Evolutionary conservation across 352 stramenopile genomes (phyloP), one percentile per base, ranked within the genome.

Genomic region (Pseudoperonospora humuli): DNA sequence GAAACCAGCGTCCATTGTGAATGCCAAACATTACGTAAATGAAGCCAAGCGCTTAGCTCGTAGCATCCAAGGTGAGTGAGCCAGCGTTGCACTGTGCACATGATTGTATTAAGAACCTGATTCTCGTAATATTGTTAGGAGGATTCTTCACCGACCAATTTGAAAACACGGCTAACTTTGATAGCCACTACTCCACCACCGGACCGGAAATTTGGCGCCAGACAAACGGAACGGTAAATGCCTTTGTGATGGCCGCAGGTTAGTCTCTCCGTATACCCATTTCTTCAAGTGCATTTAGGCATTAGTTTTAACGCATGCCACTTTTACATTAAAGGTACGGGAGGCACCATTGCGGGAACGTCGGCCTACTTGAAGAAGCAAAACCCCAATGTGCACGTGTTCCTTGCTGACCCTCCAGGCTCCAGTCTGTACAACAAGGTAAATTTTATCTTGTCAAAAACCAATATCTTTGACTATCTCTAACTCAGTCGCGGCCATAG

Each of bases 91-190:
- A 11, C 27, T 13, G 17, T 39, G 11, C n/a, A 11, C 15, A 9
- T 49, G 14, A 8, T 42, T 27, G 48, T 28, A 0, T 7, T 39
- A 15, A 35, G 14, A 28, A 6, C 35, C 18, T 19, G 21, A 8
- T 24, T 19, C 6, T 21, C 14, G 9, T 28, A 8, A 19, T 8
- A 18, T 41, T 38, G 34, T 1, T 39, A 88, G 82, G 84, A 19
- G 94, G 84, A 6, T 93, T 96, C 43, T 99, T 98, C 61, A 85
- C 96, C 26, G 86, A 99, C 58, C 96, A 99, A 61, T 99, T 99
- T 61, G 96, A 99, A 49, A 99, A 98, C 64, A 71, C 78, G 17
- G 79, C 92, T 20, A 99, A 99, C 73, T 95, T 89, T 17, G 65
- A 91, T 5, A 93, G 84, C 9, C 96, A 99, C 70, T 97, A 97